Conservation (phyloP, 1,139 yeast genomes). For the Hanseniaspora sp. region DNA sequence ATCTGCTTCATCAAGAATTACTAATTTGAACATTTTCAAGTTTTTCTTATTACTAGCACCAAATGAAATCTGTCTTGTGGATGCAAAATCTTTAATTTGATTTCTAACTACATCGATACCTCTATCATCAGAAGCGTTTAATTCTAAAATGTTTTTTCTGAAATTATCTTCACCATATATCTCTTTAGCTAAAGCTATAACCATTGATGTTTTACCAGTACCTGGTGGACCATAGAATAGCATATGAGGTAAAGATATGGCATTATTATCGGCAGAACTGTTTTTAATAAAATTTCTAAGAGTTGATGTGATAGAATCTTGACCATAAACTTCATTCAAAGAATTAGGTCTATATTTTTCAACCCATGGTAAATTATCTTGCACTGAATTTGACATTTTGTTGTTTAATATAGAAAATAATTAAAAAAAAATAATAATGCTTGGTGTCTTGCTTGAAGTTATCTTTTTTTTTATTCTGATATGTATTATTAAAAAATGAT, state of each 20-base stretch:
- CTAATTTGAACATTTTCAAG: conserved; percentile 54
- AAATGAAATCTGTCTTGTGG: conserved; percentile 78
- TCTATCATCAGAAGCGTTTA: conserved; percentile 93
- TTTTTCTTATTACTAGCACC: conserved; percentile 25
- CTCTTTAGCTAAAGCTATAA: conserved; percentile 79
- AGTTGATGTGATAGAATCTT: conserved; percentile 69
- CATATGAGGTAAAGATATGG: conserved; percentile 61
- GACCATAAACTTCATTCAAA: conserved; percentile 83
- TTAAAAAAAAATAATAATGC: too few species aligned
- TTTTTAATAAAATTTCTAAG: conserved; percentile 75
- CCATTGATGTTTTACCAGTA: conserved; percentile 92
- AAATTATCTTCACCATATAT: conserved; percentile 71
- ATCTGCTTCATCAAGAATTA: conserved; percentile 94
- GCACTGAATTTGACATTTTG: too few species aligned
- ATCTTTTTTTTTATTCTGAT: too few species aligned
- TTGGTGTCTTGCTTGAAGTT: too few species aligned
- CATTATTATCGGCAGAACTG: conserved; percentile 32
- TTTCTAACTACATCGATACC: conserved; percentile 92
- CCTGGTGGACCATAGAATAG: conserved; percentile 97
- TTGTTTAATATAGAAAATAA: too few species aligned
- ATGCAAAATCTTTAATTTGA: conserved; percentile 83
- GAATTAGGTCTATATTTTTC: conserved; percentile 87
- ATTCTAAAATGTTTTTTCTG: conserved; percentile 78
- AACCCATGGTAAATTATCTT: conserved; percentile 55
- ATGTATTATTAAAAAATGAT: too few species aligned